A percentile compares a stretch with the other conserved stretches of the same genome.
phyloP scores from a whole-genome alignment of 148 eudicot genomes.

The Oxyria digyna region DNA sequence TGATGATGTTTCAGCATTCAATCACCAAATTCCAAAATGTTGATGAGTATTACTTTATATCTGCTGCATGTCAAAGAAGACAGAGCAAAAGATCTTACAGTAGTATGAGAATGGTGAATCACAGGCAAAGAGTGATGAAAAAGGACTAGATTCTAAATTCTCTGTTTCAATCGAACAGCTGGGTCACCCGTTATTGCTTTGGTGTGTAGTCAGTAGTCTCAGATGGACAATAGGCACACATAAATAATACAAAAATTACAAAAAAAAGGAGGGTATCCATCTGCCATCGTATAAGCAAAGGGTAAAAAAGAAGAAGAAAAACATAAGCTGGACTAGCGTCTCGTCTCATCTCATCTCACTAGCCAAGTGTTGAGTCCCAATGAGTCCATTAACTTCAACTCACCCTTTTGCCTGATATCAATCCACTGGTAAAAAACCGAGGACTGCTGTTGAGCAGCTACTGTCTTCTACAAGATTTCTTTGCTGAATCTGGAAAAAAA shows the following conservation, averaged over 20 bases:
- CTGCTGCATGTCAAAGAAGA: too few species aligned
- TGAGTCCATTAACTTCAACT: neutral
- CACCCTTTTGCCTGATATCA: slow-evolving; percentile 1
- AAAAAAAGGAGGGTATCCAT: neutral
- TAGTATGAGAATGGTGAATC: neutral
- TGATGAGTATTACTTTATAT: too few species aligned
- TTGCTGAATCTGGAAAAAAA: neutral
- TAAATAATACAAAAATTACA: neutral
- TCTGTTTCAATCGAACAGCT: neutral
- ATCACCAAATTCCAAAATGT: too few species aligned
- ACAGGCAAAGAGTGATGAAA: neutral
- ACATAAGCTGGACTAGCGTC: neutral
- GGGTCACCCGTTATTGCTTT: neutral
- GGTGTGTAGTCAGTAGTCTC: neutral
- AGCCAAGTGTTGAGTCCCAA: neutral
- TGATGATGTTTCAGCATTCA: too few species aligned
- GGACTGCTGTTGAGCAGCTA: neutral
- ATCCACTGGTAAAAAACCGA: neutral
- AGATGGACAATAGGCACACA: neutral
- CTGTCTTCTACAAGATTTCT: neutral
- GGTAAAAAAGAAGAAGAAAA: neutral
- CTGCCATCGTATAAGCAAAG: too few species aligned
- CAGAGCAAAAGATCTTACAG: too few species aligned
- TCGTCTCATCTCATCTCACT: too few species aligned
- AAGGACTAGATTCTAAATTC: neutral